Conservation (phyloP, 257 asterid genomes). For the Gentiana dahurica region DNA sequence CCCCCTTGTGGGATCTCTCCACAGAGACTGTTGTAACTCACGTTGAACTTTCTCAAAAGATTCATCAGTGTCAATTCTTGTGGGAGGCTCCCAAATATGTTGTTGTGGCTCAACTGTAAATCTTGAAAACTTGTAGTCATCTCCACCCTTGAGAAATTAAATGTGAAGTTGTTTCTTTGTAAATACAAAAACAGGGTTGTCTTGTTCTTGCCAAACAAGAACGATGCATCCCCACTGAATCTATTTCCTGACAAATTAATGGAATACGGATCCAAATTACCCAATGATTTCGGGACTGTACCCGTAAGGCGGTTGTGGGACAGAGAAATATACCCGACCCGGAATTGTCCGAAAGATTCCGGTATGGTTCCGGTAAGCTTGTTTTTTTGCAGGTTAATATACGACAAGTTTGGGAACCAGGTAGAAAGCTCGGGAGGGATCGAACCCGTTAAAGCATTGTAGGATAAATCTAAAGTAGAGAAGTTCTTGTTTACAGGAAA, state of each 20-base stretch:
- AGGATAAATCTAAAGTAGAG: constrained; percentile 21
- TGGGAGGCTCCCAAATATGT: constrained; percentile 39
- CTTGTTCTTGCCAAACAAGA: constrained; percentile 52
- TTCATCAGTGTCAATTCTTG: constrained; percentile 13
- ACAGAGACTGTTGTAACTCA: constrained; percentile 55
- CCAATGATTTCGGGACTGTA: constrained; percentile 28
- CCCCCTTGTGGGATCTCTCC: constrained; percentile 47
- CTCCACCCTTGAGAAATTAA: constrained; percentile 42
- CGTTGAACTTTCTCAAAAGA: constrained; percentile 22
- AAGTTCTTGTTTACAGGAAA: constrained; percentile 23
- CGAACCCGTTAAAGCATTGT: constrained; percentile 31
- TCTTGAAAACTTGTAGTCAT: constrained; percentile 21
- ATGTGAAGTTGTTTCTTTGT: constrained; percentile 43
- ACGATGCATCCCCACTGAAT: constrained; percentile 46
- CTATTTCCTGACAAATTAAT: constrained; percentile 37
- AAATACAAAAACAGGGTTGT: constrained; percentile 16
- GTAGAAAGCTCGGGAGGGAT: constrained; percentile 39
- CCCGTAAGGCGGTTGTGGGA: constrained; percentile 58
- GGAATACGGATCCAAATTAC: constrained; percentile 15
- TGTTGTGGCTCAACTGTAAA: constrained; percentile 48
- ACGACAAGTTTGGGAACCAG: constrained; percentile 14
- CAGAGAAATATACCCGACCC: constrained; percentile 27
- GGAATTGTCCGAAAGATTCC: constrained; percentile 26
- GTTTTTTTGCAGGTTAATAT: constrained; percentile 33
- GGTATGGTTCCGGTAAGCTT: constrained; percentile 46